phyloP scores from a whole-genome alignment of 257 asterid species.

The Echites panduratus region DNA sequence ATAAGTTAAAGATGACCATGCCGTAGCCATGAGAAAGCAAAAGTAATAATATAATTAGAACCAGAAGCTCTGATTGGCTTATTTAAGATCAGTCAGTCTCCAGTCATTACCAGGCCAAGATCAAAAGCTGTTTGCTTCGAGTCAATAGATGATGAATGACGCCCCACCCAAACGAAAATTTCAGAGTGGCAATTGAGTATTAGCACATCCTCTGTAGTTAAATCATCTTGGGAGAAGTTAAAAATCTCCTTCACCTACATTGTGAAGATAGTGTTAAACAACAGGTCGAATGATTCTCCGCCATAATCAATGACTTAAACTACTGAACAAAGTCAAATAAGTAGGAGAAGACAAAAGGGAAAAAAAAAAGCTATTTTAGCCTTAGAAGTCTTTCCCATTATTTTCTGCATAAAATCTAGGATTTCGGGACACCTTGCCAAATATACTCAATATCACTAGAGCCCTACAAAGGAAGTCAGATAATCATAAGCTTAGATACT shows the following conservation, averaged over 20 bases:
- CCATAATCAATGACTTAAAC: neutral
- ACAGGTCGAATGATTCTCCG: neutral
- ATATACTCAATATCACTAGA: too few species aligned
- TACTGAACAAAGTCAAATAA: neutral
- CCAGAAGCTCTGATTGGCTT: neutral
- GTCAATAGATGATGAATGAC: slow-evolving; percentile 26
- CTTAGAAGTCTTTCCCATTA: neutral
- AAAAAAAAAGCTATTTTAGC: neutral
- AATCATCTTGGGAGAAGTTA: slow-evolving; percentile 84
- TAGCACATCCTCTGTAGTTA: slow-evolving; percentile 79
- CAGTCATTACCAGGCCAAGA: slow-evolving; percentile 26
- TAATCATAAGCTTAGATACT: neutral
- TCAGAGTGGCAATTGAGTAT: slow-evolving; percentile 66
- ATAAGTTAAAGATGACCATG: neutral
- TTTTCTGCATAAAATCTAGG: neutral
- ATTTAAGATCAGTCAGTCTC: slow-evolving; percentile 1
- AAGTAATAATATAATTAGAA: neutral
- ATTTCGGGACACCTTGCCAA: neutral
- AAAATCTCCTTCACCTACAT: slow-evolving; percentile 73
- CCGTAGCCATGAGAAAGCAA: neutral
- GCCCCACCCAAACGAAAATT: slow-evolving; percentile 75
- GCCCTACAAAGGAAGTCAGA: neutral
- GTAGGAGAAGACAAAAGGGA: neutral
- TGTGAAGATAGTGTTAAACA: neutral
- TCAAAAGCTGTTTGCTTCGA: slow-evolving; percentile 27